phyloP scores from a whole-genome alignment of 805 yeast species.

The Wickerhamomyces xylosicus region DNA sequence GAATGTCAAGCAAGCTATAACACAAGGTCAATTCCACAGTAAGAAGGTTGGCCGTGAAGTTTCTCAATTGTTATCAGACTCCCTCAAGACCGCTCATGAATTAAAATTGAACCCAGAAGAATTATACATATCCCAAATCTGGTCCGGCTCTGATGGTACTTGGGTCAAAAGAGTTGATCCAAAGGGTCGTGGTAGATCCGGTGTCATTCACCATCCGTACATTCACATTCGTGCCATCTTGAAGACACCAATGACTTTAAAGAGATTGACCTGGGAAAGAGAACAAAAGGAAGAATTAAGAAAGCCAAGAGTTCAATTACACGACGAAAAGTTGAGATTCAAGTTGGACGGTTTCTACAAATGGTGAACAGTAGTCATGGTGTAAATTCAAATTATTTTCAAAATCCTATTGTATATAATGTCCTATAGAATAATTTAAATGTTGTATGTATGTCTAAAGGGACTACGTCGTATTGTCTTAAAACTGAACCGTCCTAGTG shows the following conservation, averaged over 20 bases:
- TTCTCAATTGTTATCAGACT: conserved; percentile 63
- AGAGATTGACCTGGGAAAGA: conserved; percentile 51
- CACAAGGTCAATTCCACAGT: conserved; percentile 82
- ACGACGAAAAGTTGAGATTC: conserved; percentile 37
- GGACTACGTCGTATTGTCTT: too few relatives aligned
- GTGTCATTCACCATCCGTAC: conserved; percentile 64
- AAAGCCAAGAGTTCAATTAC: conserved; percentile 43
- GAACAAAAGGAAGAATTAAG: conserved; percentile 33
- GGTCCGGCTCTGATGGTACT: conserved; percentile 87
- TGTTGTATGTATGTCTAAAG: too few relatives aligned
- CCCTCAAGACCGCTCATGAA: conserved; percentile 56
- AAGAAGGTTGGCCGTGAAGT: conserved; percentile 74
- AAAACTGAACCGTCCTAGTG: too few relatives aligned
- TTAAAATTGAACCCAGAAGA: conserved; percentile 50
- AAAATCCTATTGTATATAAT: too few relatives aligned
- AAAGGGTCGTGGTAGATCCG: conserved; percentile 88
- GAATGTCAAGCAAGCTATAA: conserved; percentile 69
- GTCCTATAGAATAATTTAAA: too few relatives aligned
- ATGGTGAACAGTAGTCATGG: conserved; percentile 29
- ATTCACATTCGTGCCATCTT: conserved; percentile 76
- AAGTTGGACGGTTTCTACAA: conserved; percentile 40
- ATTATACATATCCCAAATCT: conserved; percentile 66
- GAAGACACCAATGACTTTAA: conserved; percentile 53
- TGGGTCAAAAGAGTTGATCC: conserved; percentile 63
- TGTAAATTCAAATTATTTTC: neutral